Base-by-base conservation (phyloP, 1,284 basidiomycete genomes). In the Ceratobasidium sp. region DNA sequence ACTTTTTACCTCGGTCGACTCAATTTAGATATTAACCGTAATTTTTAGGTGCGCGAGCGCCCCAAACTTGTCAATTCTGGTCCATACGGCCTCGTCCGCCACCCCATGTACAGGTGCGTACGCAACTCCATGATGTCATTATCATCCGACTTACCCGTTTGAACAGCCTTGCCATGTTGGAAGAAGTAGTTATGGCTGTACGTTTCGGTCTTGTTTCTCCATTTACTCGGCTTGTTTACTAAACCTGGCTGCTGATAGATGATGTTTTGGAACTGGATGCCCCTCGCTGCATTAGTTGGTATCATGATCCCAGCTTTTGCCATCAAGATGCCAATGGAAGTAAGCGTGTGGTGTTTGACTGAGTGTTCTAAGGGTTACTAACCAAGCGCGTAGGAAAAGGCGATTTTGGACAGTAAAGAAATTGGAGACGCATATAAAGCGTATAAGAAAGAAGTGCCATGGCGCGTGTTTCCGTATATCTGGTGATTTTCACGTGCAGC, bases 291-390 rank as follows among this genome's bases (percentile, higher is more conserved):
- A 9, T n/a, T 66, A 13, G 44, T 6, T 15, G 64, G 64, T 15
- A 6, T 66, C 17, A 3, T 66, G 42, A 28, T 33, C 20, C 12
- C 42, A 17, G 40, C 42, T 5, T 66, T 66, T 66, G 64, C 20
- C 7, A 48, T 71, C 69, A 71, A 71, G 48, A 71, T 71, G 40
- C 69, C 69, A 26, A 71, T 71, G 54, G 69, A 71, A 42, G 69
- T 71, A 5, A 5, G 68, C n/a, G 5, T n/a, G 68, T 57, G 48
- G 15, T n/a, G n/a, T 44, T 28, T 9, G 20, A 52, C 12, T 5
- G 17, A 68, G 20, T 13, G 17, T 26, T n/a, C 6, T n/a, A 6
- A 54, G 23, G 38, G 4, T 62, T 33, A 15, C 9, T 54, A 28
- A 68, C 54, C 20, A 56, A 10, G 26, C 54, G 15, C 23, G 33